These are phyloP conservation scores for Pythium insidiosum DNA, from an alignment of 352 stramenopile genomes.

Conservation along the genomic window DNA sequence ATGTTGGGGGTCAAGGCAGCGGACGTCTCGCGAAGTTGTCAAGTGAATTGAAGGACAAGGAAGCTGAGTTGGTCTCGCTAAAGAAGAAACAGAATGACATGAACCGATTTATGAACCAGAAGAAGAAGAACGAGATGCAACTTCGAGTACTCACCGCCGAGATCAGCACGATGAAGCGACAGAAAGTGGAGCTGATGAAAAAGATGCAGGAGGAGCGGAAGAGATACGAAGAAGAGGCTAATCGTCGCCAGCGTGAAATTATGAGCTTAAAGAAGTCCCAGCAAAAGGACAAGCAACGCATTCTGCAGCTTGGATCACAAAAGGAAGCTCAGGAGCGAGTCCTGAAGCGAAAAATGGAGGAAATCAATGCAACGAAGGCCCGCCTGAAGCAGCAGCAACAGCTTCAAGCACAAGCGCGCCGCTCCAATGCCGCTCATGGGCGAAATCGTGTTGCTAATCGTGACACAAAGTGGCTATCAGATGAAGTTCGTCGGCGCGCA, in stretches of 20 bases:
- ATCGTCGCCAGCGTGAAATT: constrained; percentile 69
- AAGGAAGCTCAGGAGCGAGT: constrained; percentile 84
- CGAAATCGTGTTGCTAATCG: constrained; percentile 22
- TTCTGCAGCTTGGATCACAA: constrained; percentile 67
- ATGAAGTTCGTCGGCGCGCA: constrained; percentile 75
- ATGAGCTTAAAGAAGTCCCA: constrained; percentile 73
- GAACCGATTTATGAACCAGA: constrained; percentile 71
- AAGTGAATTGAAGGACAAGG: constrained; percentile 71
- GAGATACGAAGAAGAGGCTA: constrained; percentile 76
- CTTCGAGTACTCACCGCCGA: constrained; percentile 69
- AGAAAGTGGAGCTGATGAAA: constrained; percentile 85
- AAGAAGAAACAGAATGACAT: constrained; percentile 82
- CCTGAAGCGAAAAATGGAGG: constrained; percentile 84
- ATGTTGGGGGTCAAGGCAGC: constrained; percentile 37
- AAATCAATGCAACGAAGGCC: constrained; percentile 69
- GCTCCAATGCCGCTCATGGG: constrained; percentile 47
- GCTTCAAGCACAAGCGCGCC: constrained; percentile 56
- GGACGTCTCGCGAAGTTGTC: constrained; percentile 57
- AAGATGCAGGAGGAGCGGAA: constrained; percentile 86
- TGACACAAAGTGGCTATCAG: constrained; percentile 76
- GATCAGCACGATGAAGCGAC: constrained; percentile 83
- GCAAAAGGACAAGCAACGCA: constrained; percentile 78
- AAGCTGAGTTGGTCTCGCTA: constrained; percentile 55
- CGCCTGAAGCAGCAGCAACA: constrained; percentile 81
- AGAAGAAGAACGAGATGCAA: constrained; percentile 86